Evolutionary conservation across 495 filamentous ascomycete genomes (phyloP).

Genomic region (Xylaria nigripes): DNA sequence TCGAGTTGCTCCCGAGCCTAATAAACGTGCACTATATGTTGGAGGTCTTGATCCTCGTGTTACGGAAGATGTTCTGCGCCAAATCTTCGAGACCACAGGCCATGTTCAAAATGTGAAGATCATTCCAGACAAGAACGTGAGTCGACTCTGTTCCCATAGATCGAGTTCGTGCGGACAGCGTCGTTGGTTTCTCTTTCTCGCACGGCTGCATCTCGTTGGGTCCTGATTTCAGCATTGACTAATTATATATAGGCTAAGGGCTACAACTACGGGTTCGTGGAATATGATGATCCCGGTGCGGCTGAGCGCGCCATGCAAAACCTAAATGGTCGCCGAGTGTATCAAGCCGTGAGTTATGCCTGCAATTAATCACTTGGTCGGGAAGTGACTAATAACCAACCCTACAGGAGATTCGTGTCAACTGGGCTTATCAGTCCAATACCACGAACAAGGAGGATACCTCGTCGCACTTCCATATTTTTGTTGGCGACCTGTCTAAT

Average conservation of each 20-base stretch:
- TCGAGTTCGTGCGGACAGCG: not conserved
- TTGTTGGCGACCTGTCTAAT: conserved; percentile 96
- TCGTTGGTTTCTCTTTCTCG: not conserved
- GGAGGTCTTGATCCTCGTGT: conserved; percentile 91
- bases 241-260: conserved; percentile 63
- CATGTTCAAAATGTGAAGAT: conserved; percentile 99
- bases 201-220: not conserved
- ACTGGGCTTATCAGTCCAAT: conserved; percentile 99
- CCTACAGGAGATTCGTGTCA: conserved; percentile 96
- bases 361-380: not conserved
- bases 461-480: conserved; percentile 98
- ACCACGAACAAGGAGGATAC: conserved; percentile 93
- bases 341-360: conserved; percentile 66
- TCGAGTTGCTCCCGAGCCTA: conserved; percentile 92
- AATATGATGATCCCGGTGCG: conserved; percentile 95
- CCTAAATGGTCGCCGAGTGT: conserved; percentile 87
- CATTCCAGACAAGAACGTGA: conserved; percentile 96
- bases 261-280: conserved; percentile 98
- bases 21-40: conserved; percentile 96
- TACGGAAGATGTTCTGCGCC: conserved; percentile 91
- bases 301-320: conserved; percentile 97
- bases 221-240: conserved; percentile 11
- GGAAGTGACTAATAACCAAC: conserved; percentile 12
- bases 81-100: conserved; percentile 98
- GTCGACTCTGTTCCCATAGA: conserved; percentile 25